A percentile compares a stretch with the other conserved stretches of the same genome.
Evolutionary conservation across 768 basidiomycete species (phyloP).

Genomic region (Floccularia luteovirens): DNA sequence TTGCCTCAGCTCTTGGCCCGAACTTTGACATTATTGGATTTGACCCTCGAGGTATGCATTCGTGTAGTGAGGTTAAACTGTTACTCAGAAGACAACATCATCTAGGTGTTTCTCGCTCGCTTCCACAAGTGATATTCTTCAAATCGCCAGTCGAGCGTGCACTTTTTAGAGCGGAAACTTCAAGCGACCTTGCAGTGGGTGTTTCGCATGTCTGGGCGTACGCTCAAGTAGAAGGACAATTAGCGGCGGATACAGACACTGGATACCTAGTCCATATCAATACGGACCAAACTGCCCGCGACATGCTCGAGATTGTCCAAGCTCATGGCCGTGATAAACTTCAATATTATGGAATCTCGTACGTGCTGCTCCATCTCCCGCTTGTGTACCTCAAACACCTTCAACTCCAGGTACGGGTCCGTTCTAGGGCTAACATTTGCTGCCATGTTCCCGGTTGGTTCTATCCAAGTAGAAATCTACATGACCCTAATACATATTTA

Average conservation of each 20-base stretch:
- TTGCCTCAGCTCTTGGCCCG: slow-evolving; percentile 27
- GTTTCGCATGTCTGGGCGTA: slow-evolving; percentile 23
- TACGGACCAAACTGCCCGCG: slow-evolving; percentile 28
- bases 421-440: slow-evolving; percentile 23
- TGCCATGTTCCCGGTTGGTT: slow-evolving; percentile 21
- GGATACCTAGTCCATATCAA: slow-evolving; percentile 21
- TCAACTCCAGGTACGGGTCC: slow-evolving; percentile 14
- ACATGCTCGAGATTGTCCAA: slow-evolving; percentile 27
- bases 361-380: slow-evolving; percentile 1
- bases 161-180: slow-evolving; percentile 12
- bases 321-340: slow-evolving; percentile 24
- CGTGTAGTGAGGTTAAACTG: neutral
- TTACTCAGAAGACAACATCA: neutral
- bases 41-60: slow-evolving; percentile 33
- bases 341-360: slow-evolving; percentile 21
- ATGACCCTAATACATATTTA: neutral
- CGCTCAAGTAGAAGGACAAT: slow-evolving; percentile 18
- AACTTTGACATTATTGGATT: slow-evolving; percentile 39
- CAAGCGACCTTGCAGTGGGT: slow-evolving; percentile 10
- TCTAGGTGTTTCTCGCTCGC: slow-evolving; percentile 26
- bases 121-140: slow-evolving; percentile 26
- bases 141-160: slow-evolving; percentile 22
- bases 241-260: slow-evolving; percentile 23
- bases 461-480: neutral
- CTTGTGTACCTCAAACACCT: neutral